phyloP scores from a whole-genome alignment of 2,329 filamentous ascomycete genomes.

The Periconia sp. region DNA sequence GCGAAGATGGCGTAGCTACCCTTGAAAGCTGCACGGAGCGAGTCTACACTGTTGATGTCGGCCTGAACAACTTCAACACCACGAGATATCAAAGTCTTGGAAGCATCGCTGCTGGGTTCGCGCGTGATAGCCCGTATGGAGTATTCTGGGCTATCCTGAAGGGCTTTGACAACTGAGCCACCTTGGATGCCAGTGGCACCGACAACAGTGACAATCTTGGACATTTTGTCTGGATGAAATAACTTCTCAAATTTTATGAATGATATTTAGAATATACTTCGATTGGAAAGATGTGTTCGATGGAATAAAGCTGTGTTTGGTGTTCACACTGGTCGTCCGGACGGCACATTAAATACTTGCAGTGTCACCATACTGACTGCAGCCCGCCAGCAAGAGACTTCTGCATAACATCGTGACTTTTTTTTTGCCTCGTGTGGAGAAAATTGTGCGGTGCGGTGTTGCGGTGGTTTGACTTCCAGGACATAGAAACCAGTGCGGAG shows the following conservation, averaged over 20 bases:
- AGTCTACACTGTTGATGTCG: constrained; percentile 11
- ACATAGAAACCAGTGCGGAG: too few species aligned
- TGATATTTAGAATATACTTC: too few species aligned
- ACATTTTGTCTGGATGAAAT: neutral
- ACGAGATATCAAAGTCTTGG: constrained; percentile 14
- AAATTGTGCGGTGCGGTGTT: too few species aligned
- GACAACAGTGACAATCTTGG: constrained; percentile 14
- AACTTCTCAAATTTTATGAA: neutral
- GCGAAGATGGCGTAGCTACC: constrained; percentile 33
- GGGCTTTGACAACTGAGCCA: constrained; percentile 15
- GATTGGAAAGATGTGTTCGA: too few species aligned
- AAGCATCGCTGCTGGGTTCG: constrained; percentile 19
- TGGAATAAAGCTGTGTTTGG: too few species aligned
- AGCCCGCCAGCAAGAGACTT: too few species aligned
- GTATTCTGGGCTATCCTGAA: constrained; percentile 21
- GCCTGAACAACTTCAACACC: constrained; percentile 16
- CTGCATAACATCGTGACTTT: too few species aligned
- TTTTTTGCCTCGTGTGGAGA: too few species aligned
- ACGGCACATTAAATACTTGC: too few species aligned
- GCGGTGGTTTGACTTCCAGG: too few species aligned
- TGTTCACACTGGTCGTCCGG: too few species aligned
- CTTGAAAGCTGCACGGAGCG: constrained; percentile 14
- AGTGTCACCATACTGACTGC: too few species aligned
- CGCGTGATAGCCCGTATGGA: constrained; percentile 26
- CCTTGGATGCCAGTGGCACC: constrained; percentile 23